A percentile compares a stretch with the other conserved stretches of the same genome.
These are phyloP conservation scores for Fistulina hepatica DNA, from an alignment of 1,284 basidiomycete genomes.

Conservation along the genomic window DNA sequence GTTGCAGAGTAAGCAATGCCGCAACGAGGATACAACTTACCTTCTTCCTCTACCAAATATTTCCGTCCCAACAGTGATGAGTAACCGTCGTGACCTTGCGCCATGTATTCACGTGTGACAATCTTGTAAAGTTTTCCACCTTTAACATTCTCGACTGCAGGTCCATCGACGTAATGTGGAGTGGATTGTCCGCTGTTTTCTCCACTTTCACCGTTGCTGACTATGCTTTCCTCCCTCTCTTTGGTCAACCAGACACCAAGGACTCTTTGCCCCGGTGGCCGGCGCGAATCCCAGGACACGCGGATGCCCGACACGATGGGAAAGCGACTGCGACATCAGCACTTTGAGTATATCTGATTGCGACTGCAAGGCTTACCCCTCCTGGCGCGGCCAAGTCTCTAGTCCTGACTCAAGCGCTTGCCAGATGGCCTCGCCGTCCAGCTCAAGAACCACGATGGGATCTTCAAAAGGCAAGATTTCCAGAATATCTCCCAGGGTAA, in stretches of 20 bases:
- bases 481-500: constrained; percentile 75
- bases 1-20: too few species aligned
- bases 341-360: neutral
- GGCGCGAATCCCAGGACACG: constrained; percentile 79
- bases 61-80: constrained; percentile 52
- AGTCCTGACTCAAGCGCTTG: constrained; percentile 70
- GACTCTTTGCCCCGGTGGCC: constrained; percentile 60
- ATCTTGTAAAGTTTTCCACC: constrained; percentile 51
- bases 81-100: constrained; percentile 76
- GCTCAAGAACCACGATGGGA: constrained; percentile 70
- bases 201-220: constrained; percentile 27
- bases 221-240: constrained; percentile 34
- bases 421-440: constrained; percentile 79
- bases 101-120: constrained; percentile 61
- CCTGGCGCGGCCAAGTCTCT: constrained; percentile 79
- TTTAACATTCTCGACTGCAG: constrained; percentile 42
- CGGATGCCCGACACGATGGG: constrained; percentile 82
- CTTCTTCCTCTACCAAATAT: constrained; percentile 78
- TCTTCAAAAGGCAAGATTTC: constrained; percentile 91
- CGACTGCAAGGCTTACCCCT: constrained; percentile 47
- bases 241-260: constrained; percentile 58
- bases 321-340: constrained; percentile 57
- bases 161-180: constrained; percentile 34
- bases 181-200: constrained; percentile 31
- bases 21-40: too few species aligned